phyloP scores from a whole-genome alignment of 176 grass and related monocot genomes.

The Saccharum spontaneum region DNA sequence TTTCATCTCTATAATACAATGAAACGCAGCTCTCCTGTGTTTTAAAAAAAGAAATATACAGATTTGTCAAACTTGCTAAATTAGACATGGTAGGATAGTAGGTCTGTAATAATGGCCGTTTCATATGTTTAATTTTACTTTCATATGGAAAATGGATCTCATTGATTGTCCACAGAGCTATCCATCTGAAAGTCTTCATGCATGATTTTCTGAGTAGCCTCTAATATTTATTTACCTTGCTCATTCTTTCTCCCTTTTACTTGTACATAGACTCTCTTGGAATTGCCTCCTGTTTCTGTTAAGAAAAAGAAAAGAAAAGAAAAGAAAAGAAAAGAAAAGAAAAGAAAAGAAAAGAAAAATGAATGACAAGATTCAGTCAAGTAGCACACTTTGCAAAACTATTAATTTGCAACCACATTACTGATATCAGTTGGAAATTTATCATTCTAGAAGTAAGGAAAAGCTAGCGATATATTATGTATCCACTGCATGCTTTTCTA shows the following conservation, averaged over 20 bases:
- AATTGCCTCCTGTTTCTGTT: background rate
- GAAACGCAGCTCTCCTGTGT: too few relatives aligned
- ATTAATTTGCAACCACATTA: background rate
- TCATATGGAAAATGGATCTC: background rate
- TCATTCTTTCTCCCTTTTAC: background rate
- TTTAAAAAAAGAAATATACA: background rate
- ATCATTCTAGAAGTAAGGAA: conserved; percentile 1
- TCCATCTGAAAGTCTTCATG: background rate
- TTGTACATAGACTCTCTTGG: background rate
- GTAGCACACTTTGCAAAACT: background rate
- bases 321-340: background rate
- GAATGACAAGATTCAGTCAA: background rate
- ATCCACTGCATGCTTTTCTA: conserved; percentile 1
- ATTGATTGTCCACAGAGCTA: background rate
- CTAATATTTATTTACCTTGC: background rate
- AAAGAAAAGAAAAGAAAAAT: background rate
- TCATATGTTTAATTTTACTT: background rate
- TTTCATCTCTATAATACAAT: too few relatives aligned
- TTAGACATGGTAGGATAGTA: background rate
- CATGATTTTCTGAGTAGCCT: background rate
- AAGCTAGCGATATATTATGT: background rate
- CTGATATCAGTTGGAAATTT: background rate
- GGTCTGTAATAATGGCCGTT: background rate
- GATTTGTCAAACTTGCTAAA: background rate
- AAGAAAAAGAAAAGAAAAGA: background rate